These are phyloP conservation scores for Trametes villosa DNA, from an alignment of 768 basidiomycete genomes.

Conservation along the genomic window DNA sequence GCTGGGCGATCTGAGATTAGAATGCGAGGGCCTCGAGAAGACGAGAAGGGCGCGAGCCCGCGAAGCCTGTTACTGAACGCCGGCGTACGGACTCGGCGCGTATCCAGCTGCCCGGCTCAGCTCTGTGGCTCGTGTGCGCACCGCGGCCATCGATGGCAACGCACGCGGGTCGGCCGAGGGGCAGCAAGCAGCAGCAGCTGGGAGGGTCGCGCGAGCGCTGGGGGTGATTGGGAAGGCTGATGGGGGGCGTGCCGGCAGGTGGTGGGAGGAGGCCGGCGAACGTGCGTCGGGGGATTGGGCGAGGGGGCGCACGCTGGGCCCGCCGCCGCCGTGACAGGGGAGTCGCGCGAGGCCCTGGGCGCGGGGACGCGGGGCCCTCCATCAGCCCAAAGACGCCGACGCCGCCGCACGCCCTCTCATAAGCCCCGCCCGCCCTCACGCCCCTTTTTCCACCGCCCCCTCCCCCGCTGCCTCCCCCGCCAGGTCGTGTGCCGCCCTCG, in stretches of 20 bases:
- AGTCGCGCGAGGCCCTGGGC: too few species aligned
- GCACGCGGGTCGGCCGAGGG: not conserved
- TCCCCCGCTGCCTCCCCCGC: slow-evolving; percentile 17
- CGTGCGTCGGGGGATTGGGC: slow-evolving; percentile 50
- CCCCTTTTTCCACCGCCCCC: not conserved
- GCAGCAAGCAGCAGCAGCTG: too few species aligned
- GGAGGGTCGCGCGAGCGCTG: slow-evolving; percentile 3
- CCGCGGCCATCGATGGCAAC: not conserved
- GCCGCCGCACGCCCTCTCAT: slow-evolving; percentile 8
- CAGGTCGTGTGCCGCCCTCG: slow-evolving; percentile 27
- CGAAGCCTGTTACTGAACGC: slow-evolving; percentile 8
- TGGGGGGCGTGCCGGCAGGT: slow-evolving; percentile 17
- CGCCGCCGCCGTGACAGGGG: too few species aligned
- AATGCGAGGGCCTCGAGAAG: slow-evolving; percentile 4
- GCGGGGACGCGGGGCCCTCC: not conserved
- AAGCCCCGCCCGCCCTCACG: not conserved
- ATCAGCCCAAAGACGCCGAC: slow-evolving; percentile 14
- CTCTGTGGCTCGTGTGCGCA: not conserved
- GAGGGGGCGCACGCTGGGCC: slow-evolving; percentile 1
- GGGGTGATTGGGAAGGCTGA: slow-evolving; percentile 17
- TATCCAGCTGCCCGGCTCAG: not conserved
- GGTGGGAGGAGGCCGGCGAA: slow-evolving; percentile 44
- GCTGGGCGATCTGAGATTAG: slow-evolving; percentile 14
- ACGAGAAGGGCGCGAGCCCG: slow-evolving; percentile 10
- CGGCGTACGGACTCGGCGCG: not conserved